phyloP scores from a whole-genome alignment of 257 asterid species.

The Solanum dulcamara region DNA sequence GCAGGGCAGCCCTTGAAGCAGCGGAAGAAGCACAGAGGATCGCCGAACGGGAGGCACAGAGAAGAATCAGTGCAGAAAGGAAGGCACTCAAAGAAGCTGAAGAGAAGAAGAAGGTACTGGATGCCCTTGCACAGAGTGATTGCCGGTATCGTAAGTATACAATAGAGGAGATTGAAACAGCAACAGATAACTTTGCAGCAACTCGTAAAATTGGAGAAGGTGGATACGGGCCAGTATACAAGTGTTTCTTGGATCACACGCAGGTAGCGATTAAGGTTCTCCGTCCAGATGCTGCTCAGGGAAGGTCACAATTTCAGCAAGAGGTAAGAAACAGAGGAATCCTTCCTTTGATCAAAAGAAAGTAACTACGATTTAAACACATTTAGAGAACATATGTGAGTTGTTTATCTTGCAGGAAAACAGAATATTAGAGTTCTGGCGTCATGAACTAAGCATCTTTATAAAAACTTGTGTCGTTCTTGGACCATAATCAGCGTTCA shows the following conservation, averaged over 20 bases:
- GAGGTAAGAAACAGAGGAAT: conserved; percentile 36
- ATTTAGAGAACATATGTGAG: not conserved
- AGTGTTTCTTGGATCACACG: conserved; percentile 68
- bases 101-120: conserved; percentile 57
- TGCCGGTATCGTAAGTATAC: conserved; percentile 64
- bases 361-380: not conserved
- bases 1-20: conserved; percentile 76
- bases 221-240: conserved; percentile 89
- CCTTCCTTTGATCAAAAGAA: not conserved
- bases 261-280: conserved; percentile 85
- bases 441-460: not conserved
- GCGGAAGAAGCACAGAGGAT: conserved; percentile 84
- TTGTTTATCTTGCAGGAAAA: not conserved
- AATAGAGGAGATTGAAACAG: conserved; percentile 76
- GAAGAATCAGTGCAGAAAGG: conserved; percentile 63
- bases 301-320: conserved; percentile 90
- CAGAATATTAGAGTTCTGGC: not conserved
- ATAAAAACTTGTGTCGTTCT: not conserved
- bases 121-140: conserved; percentile 44
- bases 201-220: conserved; percentile 86
- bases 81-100: conserved; percentile 61
- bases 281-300: conserved; percentile 94
- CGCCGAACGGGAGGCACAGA: conserved; percentile 83
- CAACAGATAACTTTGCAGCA: conserved; percentile 54
- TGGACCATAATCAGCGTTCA: not conserved